Evolutionary conservation across 805 yeast species (phyloP).

Genomic region (Candida anglica): DNA sequence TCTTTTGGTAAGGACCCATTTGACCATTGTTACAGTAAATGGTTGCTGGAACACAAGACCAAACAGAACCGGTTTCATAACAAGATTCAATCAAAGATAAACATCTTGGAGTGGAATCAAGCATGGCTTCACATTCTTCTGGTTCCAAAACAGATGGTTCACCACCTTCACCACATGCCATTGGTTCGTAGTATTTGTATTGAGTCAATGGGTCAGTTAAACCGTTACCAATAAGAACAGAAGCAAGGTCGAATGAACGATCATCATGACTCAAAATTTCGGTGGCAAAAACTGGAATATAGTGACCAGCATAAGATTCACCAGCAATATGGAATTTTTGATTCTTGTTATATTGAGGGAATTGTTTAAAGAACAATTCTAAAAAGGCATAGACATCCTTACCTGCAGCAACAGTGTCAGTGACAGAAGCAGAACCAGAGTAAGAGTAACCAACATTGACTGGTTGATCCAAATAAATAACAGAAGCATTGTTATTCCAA

Average conservation of each 20-base stretch:
- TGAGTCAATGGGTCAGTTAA: slow-evolving; percentile 82
- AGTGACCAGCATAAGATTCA: slow-evolving; percentile 46
- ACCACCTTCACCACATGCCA: slow-evolving; percentile 94
- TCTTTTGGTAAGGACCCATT: slow-evolving; percentile 74
- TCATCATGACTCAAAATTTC: slow-evolving; percentile 39
- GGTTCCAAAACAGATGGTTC: slow-evolving; percentile 67
- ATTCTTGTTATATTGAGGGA: slow-evolving; percentile 24
- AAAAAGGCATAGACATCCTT: slow-evolving; percentile 33
- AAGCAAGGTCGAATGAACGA: slow-evolving; percentile 52
- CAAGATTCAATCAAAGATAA: slow-evolving; percentile 70
- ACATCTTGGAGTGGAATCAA: slow-evolving; percentile 67
- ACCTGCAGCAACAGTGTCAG: slow-evolving; percentile 30
- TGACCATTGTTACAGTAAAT: slow-evolving; percentile 84
- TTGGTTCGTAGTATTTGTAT: slow-evolving; percentile 76
- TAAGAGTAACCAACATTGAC: slow-evolving; percentile 22
- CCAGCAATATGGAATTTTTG: slow-evolving; percentile 36
- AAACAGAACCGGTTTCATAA: slow-evolving; percentile 66
- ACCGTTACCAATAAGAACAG: slow-evolving; percentile 90
- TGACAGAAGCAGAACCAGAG: slow-evolving; percentile 16
- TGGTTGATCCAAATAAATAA: slow-evolving; percentile 23
- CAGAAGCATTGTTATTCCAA: slow-evolving; percentile 27
- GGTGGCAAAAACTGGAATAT: slow-evolving; percentile 42
- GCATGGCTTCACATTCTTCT: slow-evolving; percentile 67
- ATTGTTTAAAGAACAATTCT: slow-evolving; percentile 33
- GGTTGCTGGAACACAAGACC: slow-evolving; percentile 89